Evolutionary conservation across 495 filamentous ascomycete genomes (phyloP).

Genomic region (Podospora didyma): DNA sequence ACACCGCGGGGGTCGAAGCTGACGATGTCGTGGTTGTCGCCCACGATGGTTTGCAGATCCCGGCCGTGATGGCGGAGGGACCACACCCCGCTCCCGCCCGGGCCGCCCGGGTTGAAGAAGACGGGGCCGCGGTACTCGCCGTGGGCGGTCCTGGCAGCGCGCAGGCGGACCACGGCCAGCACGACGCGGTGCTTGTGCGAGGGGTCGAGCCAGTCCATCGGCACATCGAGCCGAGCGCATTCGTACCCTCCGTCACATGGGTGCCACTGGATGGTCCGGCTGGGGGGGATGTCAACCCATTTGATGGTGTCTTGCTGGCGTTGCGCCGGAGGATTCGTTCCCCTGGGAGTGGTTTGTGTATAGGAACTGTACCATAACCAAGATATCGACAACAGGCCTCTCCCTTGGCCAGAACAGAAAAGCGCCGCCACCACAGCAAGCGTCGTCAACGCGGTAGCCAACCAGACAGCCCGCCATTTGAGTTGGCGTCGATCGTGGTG

Average conservation of each 20-base stretch:
- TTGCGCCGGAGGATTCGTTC: too few species aligned
- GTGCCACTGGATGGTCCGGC: constrained; percentile 30
- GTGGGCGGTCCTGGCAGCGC: constrained; percentile 23
- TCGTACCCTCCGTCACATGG: constrained; percentile 33
- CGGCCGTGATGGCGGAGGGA: constrained; percentile 32
- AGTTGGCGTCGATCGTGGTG: too few species aligned
- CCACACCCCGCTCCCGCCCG: constrained; percentile 45
- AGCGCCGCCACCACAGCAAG: background rate
- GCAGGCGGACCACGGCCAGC: constrained; percentile 44
- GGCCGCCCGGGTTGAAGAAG: constrained; percentile 52
- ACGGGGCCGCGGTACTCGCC: constrained; percentile 39
- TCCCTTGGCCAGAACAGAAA: background rate
- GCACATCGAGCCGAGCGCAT: constrained; percentile 40
- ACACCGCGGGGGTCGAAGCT: constrained; percentile 50
- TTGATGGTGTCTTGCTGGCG: constrained; percentile 1
- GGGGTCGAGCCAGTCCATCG: constrained; percentile 47
- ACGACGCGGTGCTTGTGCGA: constrained; percentile 32
- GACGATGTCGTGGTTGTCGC: constrained; percentile 45
- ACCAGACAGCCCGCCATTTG: background rate
- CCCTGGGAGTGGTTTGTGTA: too few species aligned
- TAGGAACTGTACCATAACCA: too few species aligned
- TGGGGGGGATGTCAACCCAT: constrained; percentile 34
- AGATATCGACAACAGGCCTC: background rate
- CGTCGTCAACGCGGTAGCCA: background rate
- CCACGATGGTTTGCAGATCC: constrained; percentile 43